Conservation (phyloP, 2,329 filamentous ascomycete species). For the Aspergillus hortae region DNA sequence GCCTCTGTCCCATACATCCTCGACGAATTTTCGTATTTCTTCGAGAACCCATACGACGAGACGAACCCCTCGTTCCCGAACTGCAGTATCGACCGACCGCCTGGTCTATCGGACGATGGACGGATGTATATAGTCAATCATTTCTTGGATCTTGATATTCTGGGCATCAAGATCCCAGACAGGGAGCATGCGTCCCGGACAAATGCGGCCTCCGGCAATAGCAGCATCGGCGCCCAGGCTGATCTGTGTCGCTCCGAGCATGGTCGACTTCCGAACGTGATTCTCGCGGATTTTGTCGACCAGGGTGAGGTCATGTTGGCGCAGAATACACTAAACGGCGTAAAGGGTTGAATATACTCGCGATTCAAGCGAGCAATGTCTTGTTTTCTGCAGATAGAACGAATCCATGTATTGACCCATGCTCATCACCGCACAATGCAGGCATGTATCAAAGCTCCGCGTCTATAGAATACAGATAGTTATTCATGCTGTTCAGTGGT, state of each 20-base stretch:
- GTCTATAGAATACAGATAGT: too few relatives aligned
- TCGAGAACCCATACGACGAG: conserved; percentile 45
- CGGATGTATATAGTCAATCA: conserved; percentile 50
- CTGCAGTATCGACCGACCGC: conserved; percentile 45
- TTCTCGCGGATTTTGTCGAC: conserved; percentile 47
- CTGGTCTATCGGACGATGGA: conserved; percentile 33
- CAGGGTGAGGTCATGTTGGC: conserved; percentile 42
- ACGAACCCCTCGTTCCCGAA: conserved; percentile 39
- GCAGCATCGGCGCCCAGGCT: conserved; percentile 44
- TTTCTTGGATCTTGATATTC: conserved; percentile 42
- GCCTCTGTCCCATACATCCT: conserved; percentile 40
- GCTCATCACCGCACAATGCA: too few relatives aligned
- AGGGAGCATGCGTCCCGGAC: conserved; percentile 36
- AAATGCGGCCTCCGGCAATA: conserved; percentile 41
- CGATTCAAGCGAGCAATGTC: too few relatives aligned
- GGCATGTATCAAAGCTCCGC: too few relatives aligned
- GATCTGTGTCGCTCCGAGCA: conserved; percentile 37
- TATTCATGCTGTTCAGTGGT: too few relatives aligned
- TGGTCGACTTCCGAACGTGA: conserved; percentile 38
- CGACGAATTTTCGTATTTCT: conserved; percentile 44
- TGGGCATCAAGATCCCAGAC: conserved; percentile 44
- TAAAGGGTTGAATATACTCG: conserved; percentile 8
- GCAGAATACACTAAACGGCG: conserved; percentile 39
- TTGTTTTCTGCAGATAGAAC: too few relatives aligned
- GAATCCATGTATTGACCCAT: too few relatives aligned